Evolutionary conservation across 441 rosid species (phyloP).

Genomic region (Populus tomentosa): DNA sequence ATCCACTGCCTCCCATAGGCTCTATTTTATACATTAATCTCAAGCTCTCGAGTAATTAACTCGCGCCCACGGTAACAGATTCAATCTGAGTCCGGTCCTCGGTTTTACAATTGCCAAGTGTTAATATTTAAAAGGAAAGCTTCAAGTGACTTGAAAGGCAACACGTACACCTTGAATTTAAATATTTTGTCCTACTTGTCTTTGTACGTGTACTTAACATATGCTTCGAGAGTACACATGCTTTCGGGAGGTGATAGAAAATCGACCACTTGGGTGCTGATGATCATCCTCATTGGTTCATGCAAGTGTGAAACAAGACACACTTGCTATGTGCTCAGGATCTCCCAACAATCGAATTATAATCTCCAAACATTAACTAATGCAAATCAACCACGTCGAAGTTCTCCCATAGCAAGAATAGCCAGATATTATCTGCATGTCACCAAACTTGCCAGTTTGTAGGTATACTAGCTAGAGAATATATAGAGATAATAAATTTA

Average conservation of each 20-base stretch:
- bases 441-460: background rate
- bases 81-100: background rate
- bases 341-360: conserved; percentile 13
- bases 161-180: background rate
- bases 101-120: conserved; percentile 1
- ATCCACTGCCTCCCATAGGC: background rate
- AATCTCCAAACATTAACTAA: background rate
- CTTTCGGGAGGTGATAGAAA: background rate
- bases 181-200: background rate
- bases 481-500: background rate
- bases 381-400: conserved; percentile 10
- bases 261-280: no score
- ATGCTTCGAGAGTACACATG: background rate
- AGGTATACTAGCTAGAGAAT: background rate
- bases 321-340: background rate
- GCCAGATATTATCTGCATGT: background rate
- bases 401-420: background rate
- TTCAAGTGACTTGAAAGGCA: conserved; percentile 26
- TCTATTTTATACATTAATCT: background rate
- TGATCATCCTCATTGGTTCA: no score
- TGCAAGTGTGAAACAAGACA: background rate
- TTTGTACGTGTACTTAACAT: background rate
- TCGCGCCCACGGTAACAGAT: conserved; percentile 5
- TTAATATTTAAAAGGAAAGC: background rate
- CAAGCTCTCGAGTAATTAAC: conserved; percentile 7